Evolutionary conservation across 2,329 filamentous ascomycete species (phyloP).

Genomic region (Pseudogymnoascus sp.): DNA sequence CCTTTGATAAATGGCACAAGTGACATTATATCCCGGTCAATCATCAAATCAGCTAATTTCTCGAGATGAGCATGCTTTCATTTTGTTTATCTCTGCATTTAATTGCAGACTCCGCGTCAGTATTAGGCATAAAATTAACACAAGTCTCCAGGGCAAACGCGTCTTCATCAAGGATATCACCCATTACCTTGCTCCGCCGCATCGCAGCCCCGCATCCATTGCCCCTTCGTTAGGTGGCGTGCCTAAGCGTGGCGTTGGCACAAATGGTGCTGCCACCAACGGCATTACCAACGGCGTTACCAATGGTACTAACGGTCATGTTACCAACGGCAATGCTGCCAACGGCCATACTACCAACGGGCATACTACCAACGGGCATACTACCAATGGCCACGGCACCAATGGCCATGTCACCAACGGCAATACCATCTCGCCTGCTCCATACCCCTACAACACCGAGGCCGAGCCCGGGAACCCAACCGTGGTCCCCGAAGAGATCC

Average conservation of each 20-base stretch:
- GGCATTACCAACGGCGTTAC: constrained; percentile 19
- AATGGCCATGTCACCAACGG: constrained; percentile 24
- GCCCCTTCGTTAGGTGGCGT: constrained; percentile 62
- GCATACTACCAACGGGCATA: constrained; percentile 26
- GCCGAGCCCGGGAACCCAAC: constrained; percentile 72
- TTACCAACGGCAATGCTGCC: constrained; percentile 22
- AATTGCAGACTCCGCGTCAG: constrained; percentile 7
- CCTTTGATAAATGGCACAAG: background rate
- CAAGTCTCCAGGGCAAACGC: constrained; percentile 64
- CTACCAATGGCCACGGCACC: constrained; percentile 22
- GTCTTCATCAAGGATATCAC: constrained; percentile 98
- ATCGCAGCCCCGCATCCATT: constrained; percentile 58
- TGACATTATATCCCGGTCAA: background rate
- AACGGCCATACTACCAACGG: constrained; percentile 25
- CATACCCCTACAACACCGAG: constrained; percentile 51
- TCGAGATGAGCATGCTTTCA: background rate
- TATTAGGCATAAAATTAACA: constrained; percentile 33
- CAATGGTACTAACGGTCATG: background rate
- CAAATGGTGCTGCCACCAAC: constrained; percentile 21
- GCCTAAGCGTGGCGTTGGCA: constrained; percentile 28
- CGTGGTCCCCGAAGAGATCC: constrained; percentile 65
- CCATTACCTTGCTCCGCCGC: constrained; percentile 78
- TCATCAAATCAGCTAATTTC: background rate
- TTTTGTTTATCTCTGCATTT: background rate
- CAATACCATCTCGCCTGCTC: constrained; percentile 29